These are phyloP conservation scores for Mycena amicta DNA, from an alignment of 768 basidiomycete species.

Conservation along the genomic window DNA sequence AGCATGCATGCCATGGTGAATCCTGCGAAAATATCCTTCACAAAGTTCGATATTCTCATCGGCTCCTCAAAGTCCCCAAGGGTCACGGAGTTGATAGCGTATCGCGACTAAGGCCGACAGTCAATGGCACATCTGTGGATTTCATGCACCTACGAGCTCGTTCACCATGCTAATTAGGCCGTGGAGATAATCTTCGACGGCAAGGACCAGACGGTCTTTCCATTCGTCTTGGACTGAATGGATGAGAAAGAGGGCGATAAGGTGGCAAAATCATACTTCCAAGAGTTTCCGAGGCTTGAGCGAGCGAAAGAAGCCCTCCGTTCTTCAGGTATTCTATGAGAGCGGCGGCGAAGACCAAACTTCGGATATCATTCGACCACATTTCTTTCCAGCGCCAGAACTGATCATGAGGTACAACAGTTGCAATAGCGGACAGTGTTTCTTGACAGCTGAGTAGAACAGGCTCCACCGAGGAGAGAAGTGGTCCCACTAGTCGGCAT, in stretches of 20 bases:
- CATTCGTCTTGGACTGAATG: conserved; percentile 66
- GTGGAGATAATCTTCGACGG: conserved; percentile 82
- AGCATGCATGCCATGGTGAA: conserved; percentile 68
- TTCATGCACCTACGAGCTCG: conserved; percentile 60
- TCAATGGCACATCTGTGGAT: no score
- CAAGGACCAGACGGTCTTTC: conserved; percentile 62
- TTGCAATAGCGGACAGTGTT: conserved; percentile 52
- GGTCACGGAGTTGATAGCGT: conserved; percentile 82
- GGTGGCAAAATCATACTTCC: conserved; percentile 56
- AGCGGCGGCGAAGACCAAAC: conserved; percentile 65
- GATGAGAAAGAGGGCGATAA: neutral
- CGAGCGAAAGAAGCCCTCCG: conserved; percentile 60
- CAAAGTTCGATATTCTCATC: conserved; percentile 74
- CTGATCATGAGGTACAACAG: conserved; percentile 66
- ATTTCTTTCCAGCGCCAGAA: conserved; percentile 87
- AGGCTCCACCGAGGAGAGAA: conserved; percentile 61
- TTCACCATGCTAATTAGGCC: conserved; percentile 78
- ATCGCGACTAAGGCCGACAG: conserved; percentile 59
- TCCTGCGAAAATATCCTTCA: conserved; percentile 81
- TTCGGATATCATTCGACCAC: conserved; percentile 74
- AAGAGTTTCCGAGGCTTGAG: conserved; percentile 52
- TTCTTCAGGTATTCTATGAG: conserved; percentile 65
- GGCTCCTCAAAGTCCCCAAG: conserved; percentile 81
- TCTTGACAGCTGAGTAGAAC: conserved; percentile 57
- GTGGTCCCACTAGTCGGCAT: conserved; percentile 51